Conservation (phyloP, 345 rosid genomes). For the Citrus australasica region DNA sequence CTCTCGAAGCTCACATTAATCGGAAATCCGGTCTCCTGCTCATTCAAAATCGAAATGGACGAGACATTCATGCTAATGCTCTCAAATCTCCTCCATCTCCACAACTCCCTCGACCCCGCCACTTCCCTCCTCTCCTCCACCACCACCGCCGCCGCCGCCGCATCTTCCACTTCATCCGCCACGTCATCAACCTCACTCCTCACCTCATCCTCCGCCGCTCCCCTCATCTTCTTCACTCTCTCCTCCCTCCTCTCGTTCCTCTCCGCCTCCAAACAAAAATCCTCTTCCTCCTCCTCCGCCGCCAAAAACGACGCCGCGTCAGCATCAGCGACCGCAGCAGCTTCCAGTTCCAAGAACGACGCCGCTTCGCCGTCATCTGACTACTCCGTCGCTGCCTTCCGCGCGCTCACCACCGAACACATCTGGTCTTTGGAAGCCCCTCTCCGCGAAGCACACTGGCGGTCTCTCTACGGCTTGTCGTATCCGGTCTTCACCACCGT, state of each 20-base stretch:
- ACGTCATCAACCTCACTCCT: slow-evolving; percentile 45
- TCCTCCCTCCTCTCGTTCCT: slow-evolving; percentile 55
- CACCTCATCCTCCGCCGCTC: slow-evolving; percentile 52
- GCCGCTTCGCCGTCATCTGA: slow-evolving; percentile 29
- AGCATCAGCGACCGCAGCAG: slow-evolving; percentile 34
- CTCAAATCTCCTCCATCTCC: slow-evolving; percentile 90
- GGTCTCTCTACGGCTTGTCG: slow-evolving; percentile 82
- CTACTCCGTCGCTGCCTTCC: slow-evolving; percentile 82
- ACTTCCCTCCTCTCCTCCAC: slow-evolving; percentile 55
- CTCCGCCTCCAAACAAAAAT: slow-evolving; percentile 32
- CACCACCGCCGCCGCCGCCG: slow-evolving; percentile 34
- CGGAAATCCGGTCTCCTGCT: too few species aligned
- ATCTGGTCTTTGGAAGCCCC: slow-evolving; percentile 81
- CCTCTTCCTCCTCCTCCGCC: slow-evolving; percentile 24
- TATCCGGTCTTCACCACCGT: slow-evolving; percentile 87
- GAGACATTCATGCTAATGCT: slow-evolving; percentile 82
- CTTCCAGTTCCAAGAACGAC: slow-evolving; percentile 14
- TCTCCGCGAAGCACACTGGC: slow-evolving; percentile 88
- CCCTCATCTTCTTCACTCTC: slow-evolving; percentile 56
- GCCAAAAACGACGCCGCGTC: slow-evolving; percentile 24
- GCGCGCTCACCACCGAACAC: slow-evolving; percentile 85
- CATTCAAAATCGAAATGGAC: slow-evolving; percentile 44
- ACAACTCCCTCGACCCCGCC: slow-evolving; percentile 77
- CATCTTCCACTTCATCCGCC: slow-evolving; percentile 29
- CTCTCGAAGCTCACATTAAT: too few species aligned